Evolutionary conservation across 208 protist species (phyloP).

Genomic region (Lotmaria passim): DNA sequence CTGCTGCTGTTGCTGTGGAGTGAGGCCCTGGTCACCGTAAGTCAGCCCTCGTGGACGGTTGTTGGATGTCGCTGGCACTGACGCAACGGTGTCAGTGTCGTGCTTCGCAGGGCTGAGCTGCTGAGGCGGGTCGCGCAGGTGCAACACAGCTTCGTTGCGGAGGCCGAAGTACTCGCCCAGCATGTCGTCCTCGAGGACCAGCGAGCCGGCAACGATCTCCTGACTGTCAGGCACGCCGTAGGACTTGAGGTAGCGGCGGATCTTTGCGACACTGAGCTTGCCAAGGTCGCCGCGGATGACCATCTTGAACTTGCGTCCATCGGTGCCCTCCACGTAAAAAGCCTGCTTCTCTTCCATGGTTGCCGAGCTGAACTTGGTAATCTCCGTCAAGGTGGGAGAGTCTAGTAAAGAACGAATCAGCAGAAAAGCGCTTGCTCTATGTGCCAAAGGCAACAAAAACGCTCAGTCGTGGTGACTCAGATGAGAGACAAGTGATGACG

Average conservation of each 20-base stretch:
- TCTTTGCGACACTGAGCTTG: conserved; percentile 76
- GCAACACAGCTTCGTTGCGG: conserved; percentile 42
- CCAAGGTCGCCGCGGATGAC: conserved; percentile 81
- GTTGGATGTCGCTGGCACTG: no score
- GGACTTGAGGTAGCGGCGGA: conserved; percentile 72
- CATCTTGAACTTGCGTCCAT: conserved; percentile 89
- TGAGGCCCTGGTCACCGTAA: not conserved
- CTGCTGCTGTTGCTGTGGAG: not conserved
- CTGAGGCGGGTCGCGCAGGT: conserved; percentile 33
- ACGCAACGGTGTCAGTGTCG: no score
- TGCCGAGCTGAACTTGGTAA: no score
- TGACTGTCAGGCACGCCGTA: conserved; percentile 71
- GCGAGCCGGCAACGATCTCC: conserved; percentile 47
- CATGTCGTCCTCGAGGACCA: conserved; percentile 59
- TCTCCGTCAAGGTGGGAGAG: not conserved
- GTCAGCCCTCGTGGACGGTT: not conserved
- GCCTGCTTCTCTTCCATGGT: conserved; percentile 59
- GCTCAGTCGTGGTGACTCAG: no score
- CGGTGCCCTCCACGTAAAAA: conserved; percentile 73
- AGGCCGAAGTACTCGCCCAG: conserved; percentile 72
- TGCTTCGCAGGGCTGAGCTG: no score
- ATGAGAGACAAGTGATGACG: no score
- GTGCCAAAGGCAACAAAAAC: no score
- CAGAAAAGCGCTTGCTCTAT: no score
- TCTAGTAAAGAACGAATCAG: not conserved